phyloP scores from a whole-genome alignment of 257 asterid genomes.

The Penstemon newberryi region DNA sequence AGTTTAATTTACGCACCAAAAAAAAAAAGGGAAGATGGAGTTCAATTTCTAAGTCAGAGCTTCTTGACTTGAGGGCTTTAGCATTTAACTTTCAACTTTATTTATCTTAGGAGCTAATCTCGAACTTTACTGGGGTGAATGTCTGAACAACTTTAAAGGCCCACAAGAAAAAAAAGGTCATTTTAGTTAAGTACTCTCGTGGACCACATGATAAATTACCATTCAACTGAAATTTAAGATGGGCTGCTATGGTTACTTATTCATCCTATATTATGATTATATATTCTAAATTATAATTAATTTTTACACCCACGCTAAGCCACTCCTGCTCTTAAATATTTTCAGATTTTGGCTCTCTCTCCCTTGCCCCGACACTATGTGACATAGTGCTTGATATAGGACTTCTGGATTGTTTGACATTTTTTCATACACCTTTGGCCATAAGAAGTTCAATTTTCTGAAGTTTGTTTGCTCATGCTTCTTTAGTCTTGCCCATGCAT shows the following conservation, averaged over 20 bases:
- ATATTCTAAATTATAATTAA: neutral
- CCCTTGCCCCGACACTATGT: neutral
- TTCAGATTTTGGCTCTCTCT: neutral
- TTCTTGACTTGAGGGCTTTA: neutral
- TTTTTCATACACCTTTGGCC: neutral
- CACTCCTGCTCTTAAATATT: neutral
- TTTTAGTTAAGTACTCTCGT: neutral
- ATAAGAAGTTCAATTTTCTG: neutral
- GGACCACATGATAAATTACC: neutral
- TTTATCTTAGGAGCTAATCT: neutral
- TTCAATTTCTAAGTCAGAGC: neutral
- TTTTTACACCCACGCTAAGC: neutral
- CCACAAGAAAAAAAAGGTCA: neutral
- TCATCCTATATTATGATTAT: neutral
- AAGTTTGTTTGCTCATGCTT: neutral
- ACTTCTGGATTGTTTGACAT: neutral
- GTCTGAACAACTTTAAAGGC: neutral
- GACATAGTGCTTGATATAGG: neutral
- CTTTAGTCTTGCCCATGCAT: conserved; percentile 2
- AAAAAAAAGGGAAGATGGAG: neutral
- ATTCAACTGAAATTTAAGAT: neutral
- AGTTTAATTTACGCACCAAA: neutral
- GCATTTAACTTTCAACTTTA: neutral
- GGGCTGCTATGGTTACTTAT: neutral
- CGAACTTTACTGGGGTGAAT: neutral